A percentile compares a stretch with the other conserved stretches of the same genome.
Evolutionary conservation across 2,329 filamentous ascomycete species (phyloP).

Genomic region (Aspergillus tamarii): DNA sequence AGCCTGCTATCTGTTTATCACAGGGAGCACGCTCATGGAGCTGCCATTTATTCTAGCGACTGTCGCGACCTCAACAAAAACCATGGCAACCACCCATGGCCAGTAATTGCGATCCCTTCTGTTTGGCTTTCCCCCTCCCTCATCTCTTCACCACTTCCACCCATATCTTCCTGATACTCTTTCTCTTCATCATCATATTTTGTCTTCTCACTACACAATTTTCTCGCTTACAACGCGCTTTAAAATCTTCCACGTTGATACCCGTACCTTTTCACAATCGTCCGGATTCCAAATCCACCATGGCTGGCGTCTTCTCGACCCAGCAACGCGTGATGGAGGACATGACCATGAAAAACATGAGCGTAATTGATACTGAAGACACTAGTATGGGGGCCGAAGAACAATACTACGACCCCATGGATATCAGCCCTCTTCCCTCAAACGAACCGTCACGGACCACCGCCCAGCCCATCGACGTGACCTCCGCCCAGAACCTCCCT

Average conservation of each 20-base stretch:
- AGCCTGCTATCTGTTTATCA: background rate
- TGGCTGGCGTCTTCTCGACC: conserved; percentile 16
- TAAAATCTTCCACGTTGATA: background rate
- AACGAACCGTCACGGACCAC: background rate
- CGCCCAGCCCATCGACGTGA: background rate
- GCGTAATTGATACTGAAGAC: conserved; percentile 10
- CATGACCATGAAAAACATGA: conserved; percentile 15
- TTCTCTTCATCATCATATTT: conserved; percentile 11
- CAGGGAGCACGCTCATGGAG: conserved; percentile 15
- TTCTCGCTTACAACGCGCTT: background rate
- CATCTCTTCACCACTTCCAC: background rate
- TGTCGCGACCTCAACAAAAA: conserved; percentile 12
- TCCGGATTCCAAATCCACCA: conserved; percentile 8
- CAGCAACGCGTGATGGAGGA: conserved; percentile 17
- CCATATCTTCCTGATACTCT: background rate
- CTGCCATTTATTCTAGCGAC: conserved; percentile 11
- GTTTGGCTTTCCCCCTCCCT: conserved; percentile 17
- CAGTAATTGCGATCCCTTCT: conserved; percentile 14
- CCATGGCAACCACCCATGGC: conserved; percentile 21
- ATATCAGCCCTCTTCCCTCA: conserved; percentile 16
- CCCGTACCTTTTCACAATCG: background rate
- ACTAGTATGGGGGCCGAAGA: conserved; percentile 3
- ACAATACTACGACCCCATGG: conserved; percentile 20
- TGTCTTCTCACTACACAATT: background rate
- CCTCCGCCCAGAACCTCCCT: background rate